Conservation (phyloP, 495 filamentous ascomycete species). For the Bryoglossum gracile region DNA sequence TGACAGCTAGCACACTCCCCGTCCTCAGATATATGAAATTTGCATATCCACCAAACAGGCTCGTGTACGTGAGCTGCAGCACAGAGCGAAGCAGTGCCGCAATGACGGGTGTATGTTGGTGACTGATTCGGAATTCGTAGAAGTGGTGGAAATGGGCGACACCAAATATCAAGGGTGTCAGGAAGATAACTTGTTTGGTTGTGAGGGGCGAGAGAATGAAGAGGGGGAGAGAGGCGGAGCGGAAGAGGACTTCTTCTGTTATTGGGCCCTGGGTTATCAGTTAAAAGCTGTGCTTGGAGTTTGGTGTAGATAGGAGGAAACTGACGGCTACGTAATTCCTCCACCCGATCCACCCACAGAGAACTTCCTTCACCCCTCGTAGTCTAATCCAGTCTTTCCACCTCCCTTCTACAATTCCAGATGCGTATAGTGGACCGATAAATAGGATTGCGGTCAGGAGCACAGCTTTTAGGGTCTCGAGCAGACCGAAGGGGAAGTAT, state of each 20-base stretch:
- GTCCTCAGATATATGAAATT: slow-evolving; percentile 87
- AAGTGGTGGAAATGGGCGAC: slow-evolving; percentile 93
- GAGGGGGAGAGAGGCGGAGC: slow-evolving; percentile 67
- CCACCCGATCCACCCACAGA: slow-evolving; percentile 43
- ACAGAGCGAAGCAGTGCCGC: slow-evolving; percentile 59
- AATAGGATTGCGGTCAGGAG: slow-evolving; percentile 75
- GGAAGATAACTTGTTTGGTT: slow-evolving; percentile 57
- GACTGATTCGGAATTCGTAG: slow-evolving; percentile 82
- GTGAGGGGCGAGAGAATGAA: slow-evolving; percentile 77
- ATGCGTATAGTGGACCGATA: slow-evolving; percentile 73
- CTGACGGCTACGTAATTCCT: slow-evolving; percentile 49
- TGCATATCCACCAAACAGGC: slow-evolving; percentile 86
- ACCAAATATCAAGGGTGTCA: slow-evolving; percentile 85
- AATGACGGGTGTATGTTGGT: slow-evolving; percentile 58
- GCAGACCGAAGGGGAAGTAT: slow-evolving; percentile 61
- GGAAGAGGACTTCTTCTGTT: slow-evolving; percentile 91
- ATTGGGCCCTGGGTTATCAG: slow-evolving; percentile 51
- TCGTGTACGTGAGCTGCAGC: slow-evolving; percentile 88
- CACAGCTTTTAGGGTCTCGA: slow-evolving; percentile 51
- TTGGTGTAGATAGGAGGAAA: slow-evolving; percentile 5
- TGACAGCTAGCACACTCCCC: slow-evolving; percentile 65
- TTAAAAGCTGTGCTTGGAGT: not conserved
- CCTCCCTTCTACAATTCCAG: slow-evolving; percentile 58
- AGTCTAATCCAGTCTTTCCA: slow-evolving; percentile 58
- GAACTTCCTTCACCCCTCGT: slow-evolving; percentile 8